phyloP scores from a whole-genome alignment of 2,329 filamentous ascomycete species.

The Rhynchosporium agropyri region DNA sequence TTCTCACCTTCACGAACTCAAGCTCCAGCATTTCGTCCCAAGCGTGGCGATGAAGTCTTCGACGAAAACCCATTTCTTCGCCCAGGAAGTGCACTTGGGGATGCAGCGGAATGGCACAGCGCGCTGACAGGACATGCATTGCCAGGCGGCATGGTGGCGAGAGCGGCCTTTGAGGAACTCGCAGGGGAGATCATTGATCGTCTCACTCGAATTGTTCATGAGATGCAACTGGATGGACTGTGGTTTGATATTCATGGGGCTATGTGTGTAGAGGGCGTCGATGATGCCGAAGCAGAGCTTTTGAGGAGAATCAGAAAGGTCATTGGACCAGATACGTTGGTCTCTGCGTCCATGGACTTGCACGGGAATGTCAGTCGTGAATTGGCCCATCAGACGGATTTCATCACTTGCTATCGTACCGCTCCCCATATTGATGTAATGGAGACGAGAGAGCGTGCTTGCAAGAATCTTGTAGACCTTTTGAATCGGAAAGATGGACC shows the following conservation, averaged over 20 bases:
- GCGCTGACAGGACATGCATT: slow-evolving; percentile 55
- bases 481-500: slow-evolving; percentile 37
- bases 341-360: slow-evolving; percentile 58
- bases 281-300: slow-evolving; percentile 53
- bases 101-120: slow-evolving; percentile 52
- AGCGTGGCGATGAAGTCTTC: slow-evolving; percentile 48
- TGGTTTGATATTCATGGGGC: slow-evolving; percentile 61
- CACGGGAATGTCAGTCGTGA: slow-evolving; percentile 56
- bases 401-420: slow-evolving; percentile 53
- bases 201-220: slow-evolving; percentile 44
- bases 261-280: slow-evolving; percentile 55
- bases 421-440: slow-evolving; percentile 53
- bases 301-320: slow-evolving; percentile 49
- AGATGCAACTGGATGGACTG: slow-evolving; percentile 49
- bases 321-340: slow-evolving; percentile 50
- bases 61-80: slow-evolving; percentile 51
- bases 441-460: slow-evolving; percentile 55
- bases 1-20: slow-evolving; percentile 54
- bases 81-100: slow-evolving; percentile 45
- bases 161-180: slow-evolving; percentile 51
- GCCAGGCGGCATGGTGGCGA: slow-evolving; percentile 52
- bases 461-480: slow-evolving; percentile 50
- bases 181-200: slow-evolving; percentile 47
- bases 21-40: slow-evolving; percentile 53
- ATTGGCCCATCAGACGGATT: slow-evolving; percentile 52